Base-by-base conservation (phyloP, 2,329 filamentous ascomycete species). In the Ceratocystis destructans region DNA sequence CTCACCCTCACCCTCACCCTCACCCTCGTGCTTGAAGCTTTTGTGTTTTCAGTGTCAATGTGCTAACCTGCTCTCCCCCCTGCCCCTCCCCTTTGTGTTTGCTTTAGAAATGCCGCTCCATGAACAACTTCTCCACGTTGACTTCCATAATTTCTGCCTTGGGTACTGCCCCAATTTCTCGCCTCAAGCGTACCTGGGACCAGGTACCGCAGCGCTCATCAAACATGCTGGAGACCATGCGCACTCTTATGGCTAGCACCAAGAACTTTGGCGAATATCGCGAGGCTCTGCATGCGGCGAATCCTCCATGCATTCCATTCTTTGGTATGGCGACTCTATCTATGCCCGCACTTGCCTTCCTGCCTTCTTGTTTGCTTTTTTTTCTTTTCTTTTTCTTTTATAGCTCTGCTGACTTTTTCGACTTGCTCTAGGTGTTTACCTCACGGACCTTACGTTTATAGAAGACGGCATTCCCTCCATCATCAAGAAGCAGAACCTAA, bases 191-290 rank as follows among this genome's bases (percentile, higher is more conserved):
- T 70, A 99, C 94, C 3, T 99, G 94, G 94, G 87, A 90, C 69
- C 89, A 94, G 73, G 90, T 97, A 44, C 94, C 92, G 67, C 87
- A 89, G 66, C 88, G 91, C 70, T 94, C 90, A 1, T 87, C 87
- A 70, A 80, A 82, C 12, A 85, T 88, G 6, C 78, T 99, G 46
- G 94, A 99, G 76, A 87, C 84, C 62, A 96, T 99, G 91, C 88
- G 93, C 66, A 87, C 87, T 70, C 82, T 97, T 66, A 99, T 99
- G 91, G 90, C 89, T 25, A 96, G 91, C 76, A 96, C 91, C 59
- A 96, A 96, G 79, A 99, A 99, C 76, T 99, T 97, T 79, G 89
- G 89, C 71, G 92, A 96, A 76, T 99, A 99, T 76, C 85, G 94
- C 74, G 94, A 97, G 74, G 87, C 90, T 33, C 79, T 99, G 66